Base-by-base conservation (phyloP, 306 rosid species). In the Lathyrus aphaca region DNA sequence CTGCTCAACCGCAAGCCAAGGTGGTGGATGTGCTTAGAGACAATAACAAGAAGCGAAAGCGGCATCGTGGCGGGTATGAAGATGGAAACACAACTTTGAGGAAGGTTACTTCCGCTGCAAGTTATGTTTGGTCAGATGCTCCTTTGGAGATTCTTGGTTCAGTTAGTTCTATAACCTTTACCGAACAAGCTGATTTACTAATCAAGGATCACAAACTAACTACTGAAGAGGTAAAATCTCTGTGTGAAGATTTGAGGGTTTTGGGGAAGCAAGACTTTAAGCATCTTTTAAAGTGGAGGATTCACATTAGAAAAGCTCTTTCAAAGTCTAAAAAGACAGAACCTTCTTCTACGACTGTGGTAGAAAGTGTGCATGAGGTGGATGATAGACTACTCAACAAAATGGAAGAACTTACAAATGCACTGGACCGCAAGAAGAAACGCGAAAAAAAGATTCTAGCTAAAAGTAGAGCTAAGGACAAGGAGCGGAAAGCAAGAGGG, bases 91-190 rank as follows among this genome's bases (percentile, higher is more conserved):
- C 91, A 27, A 82, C 78, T 68, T 79, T 90, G 77, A 85, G 96
- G 77, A 94, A 91, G 83, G 80, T 80, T 55, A 74, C 88, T 66
- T 73, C 97, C 4, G 96, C 92, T 54, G 79, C 88, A 0, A 85
- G 83, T 67, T 94, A 87, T 77, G 79, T 94, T 56, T 88, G 95
- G 95, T 88, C 97, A 13, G 87, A 82, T 80, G n/a, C 77, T 75
- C 97, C 99, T 81, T 84, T 88, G 6, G 88, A 94, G 67, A 76
- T 91, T 74, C 96, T 94, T 76, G 99, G 99, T 66, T 79, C 96
- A 16, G 96, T 86, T 64, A 91, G 96, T 68, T 87, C 89, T 23
- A 85, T 91, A 65, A 65, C 85, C 71, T 88, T 91, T 77, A 79
- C 76, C 5, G 95, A 83, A 68, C 83, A 76, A 18, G 82, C 78